Base-by-base conservation (phyloP, 2,329 filamentous ascomycete species). In the Paradendryphiella salina region DNA sequence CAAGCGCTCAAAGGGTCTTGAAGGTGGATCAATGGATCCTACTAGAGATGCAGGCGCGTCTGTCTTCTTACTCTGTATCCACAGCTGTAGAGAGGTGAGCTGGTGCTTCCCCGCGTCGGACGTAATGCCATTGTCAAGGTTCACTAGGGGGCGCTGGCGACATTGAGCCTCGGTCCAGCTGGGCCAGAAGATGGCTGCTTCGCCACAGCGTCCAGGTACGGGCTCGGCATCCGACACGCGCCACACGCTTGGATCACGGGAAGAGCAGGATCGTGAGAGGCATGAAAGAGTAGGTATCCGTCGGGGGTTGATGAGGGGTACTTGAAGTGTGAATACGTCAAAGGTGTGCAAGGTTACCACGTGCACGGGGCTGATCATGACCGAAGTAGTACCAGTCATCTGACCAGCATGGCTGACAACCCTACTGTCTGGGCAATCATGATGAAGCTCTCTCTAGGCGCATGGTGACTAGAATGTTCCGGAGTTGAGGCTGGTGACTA, bases 81-180 rank as follows among this genome's bases (percentile, higher is more conserved):
- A 51, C 8, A 28, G 23, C 10, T 20, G 38, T 41, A 36, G 35
- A 45, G 21, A 28, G 41, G 11, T 34, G 14, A 38, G 31, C 21
- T n/a, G 41, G 14, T n/a, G 31, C 17, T 47, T 48, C 38, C 34
- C 45, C 34, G 39, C 39, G 23, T 42, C 17, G 34, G 21, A 28
- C 34, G 45, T 39, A 15, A n/a, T 43, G 34, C 17, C 18, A 44
- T 52, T 42, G 44, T 39, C 43, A 39, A 14, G 34, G 33, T 36
- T 10, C 17, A n/a, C 36, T 41, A 15, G 26, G 31, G 31, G 23
- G 34, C 39, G 26, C 21, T 35, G 15, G 38, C 44, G 15, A 34
- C 4, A n/a, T 36, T 15, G 32, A 44, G 39, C 52, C 52, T 55
- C 52, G 49, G 52, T 35, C 17, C 28, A 46, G 33, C 10, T 10